A percentile compares a stretch with the other conserved stretches of the same genome.
Conservation (phyloP, 2,329 filamentous ascomycete species). For the Aspergillus hiratsukae region DNA sequence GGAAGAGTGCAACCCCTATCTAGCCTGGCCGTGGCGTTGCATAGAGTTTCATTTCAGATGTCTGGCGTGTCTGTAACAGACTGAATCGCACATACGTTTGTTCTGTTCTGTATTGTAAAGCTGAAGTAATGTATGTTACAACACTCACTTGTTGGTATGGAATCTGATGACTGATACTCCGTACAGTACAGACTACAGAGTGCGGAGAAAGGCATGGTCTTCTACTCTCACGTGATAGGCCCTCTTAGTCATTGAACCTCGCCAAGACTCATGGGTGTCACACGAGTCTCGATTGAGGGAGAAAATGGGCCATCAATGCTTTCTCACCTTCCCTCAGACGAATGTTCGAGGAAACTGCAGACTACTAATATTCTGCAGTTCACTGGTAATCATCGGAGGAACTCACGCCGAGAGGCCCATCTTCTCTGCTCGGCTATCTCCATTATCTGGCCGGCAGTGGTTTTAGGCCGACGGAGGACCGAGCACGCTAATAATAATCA, state of each 20-base stretch:
- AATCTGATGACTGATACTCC: too few species aligned
- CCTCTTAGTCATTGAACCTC: not conserved
- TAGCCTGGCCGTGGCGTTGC: slow-evolving; percentile 3
- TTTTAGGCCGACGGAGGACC: not conserved
- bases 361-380: not conserved
- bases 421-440: not conserved
- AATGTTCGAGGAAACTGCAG: not conserved
- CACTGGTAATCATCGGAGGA: not conserved
- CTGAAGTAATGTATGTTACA: not conserved
- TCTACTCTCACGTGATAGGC: not conserved
- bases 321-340: not conserved
- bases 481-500: not conserved
- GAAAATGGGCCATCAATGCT: not conserved
- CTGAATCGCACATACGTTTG: not conserved
- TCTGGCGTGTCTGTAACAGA: not conserved
- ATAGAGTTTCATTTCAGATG: slow-evolving; percentile 6
- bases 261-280: not conserved
- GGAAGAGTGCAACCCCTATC: slow-evolving; percentile 22
- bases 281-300: not conserved
- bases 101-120: not conserved
- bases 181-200: too few species aligned
- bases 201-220: not conserved
- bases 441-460: not conserved
- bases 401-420: not conserved
- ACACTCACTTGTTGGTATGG: not conserved